phyloP scores from a whole-genome alignment of 768 basidiomycete genomes.

The Galerina sulciceps region DNA sequence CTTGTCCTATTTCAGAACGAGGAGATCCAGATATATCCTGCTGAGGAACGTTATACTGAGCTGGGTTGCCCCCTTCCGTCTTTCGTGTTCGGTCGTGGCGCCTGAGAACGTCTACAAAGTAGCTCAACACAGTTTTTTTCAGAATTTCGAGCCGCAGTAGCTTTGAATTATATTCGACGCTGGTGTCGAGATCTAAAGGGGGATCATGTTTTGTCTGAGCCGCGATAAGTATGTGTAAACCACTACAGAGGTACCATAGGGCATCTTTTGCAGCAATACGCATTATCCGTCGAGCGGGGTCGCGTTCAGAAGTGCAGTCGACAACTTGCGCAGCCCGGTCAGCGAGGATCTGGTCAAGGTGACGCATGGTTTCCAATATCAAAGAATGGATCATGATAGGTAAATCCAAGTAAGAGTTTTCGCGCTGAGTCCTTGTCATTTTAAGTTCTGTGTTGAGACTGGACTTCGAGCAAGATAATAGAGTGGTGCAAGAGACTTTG shows the following conservation, averaged over 20 bases:
- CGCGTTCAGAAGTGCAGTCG: not conserved
- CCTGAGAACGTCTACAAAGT: slow-evolving; percentile 2
- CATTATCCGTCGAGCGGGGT: slow-evolving; percentile 30
- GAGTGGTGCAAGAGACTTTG: not conserved
- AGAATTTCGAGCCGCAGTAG: not conserved
- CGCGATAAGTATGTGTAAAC: slow-evolving; percentile 35
- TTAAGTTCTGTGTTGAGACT: not conserved
- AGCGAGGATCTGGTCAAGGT: slow-evolving; percentile 37
- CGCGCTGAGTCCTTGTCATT: not conserved
- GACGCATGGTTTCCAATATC: slow-evolving; percentile 41
- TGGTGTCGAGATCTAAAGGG: not conserved
- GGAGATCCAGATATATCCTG: too few relatives aligned
- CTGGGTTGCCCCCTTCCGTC: not conserved
- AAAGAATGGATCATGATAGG: slow-evolving; percentile 29
- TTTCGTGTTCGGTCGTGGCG: not conserved
- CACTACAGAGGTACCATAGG: slow-evolving; percentile 55
- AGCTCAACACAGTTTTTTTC: slow-evolving; percentile 2
- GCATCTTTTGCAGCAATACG: slow-evolving; percentile 51
- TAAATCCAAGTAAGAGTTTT: slow-evolving; percentile 3
- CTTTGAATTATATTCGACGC: not conserved
- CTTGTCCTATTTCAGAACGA: too few relatives aligned
- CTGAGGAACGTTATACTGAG: too few relatives aligned
- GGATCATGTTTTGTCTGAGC: not conserved
- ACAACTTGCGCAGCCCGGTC: not conserved
- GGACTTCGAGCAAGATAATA: not conserved